Evolutionary conservation across 345 rosid genomes (phyloP).

Genomic region (Brassica juncea): DNA sequence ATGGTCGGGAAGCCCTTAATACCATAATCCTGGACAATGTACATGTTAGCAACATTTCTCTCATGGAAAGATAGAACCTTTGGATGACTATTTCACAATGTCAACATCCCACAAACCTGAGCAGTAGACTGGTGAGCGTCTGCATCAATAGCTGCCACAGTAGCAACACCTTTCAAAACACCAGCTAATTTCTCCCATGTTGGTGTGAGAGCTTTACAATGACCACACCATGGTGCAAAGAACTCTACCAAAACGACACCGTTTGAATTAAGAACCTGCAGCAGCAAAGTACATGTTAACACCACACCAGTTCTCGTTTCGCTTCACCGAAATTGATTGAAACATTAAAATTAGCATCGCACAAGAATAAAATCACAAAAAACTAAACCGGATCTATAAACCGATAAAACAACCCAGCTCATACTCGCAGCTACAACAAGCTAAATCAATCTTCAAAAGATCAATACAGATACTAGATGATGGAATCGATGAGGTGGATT

Average conservation of each 20-base stretch:
- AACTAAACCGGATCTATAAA: constrained; percentile 15
- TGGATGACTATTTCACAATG: neutral
- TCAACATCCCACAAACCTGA: constrained; percentile 55
- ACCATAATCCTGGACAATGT: constrained; percentile 72
- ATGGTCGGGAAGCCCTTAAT: constrained; percentile 93
- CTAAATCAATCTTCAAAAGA: too few relatives aligned
- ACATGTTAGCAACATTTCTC: too few relatives aligned
- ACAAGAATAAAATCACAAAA: neutral
- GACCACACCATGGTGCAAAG: constrained; percentile 99
- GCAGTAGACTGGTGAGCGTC: constrained; percentile 93
- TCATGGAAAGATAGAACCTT: neutral
- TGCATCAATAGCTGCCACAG: constrained; percentile 96
- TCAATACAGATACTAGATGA: too few relatives aligned
- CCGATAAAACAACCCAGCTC: neutral
- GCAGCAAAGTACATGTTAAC: neutral
- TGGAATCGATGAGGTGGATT: neutral
- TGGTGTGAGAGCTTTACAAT: constrained; percentile 87
- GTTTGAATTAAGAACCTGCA: constrained; percentile 78
- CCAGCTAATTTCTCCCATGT: constrained; percentile 92
- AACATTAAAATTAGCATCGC: too few relatives aligned
- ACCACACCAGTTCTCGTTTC: constrained; percentile 5
- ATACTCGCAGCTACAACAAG: neutral
- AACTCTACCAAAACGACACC: constrained; percentile 93
- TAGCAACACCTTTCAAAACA: constrained; percentile 85
- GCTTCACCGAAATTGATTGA: neutral